These are phyloP conservation scores for Xylaria sp. DNA, from an alignment of 2,329 filamentous ascomycete species.

Conservation along the genomic window DNA sequence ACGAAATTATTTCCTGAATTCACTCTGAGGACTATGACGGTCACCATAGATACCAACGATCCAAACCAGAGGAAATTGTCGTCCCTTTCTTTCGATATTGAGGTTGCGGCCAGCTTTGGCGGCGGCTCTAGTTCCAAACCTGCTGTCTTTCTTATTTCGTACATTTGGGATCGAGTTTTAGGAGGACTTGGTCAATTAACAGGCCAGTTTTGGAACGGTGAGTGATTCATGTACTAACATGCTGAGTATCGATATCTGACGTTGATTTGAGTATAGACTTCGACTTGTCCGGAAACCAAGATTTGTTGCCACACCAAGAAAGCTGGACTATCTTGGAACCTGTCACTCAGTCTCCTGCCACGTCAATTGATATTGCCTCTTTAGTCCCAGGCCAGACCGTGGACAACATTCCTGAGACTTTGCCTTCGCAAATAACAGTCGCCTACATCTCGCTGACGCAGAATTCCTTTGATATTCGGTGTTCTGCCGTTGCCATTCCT, in stretches of 20 bases:
- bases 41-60: constrained; percentile 1
- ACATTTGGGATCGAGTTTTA: not conserved
- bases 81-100: constrained; percentile 10
- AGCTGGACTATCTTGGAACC: constrained; percentile 2
- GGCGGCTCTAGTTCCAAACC: not conserved
- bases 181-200: not conserved
- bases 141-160: constrained; percentile 9
- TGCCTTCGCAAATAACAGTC: not conserved
- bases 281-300: not conserved
- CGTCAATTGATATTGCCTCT: not conserved
- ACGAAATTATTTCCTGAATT: not conserved
- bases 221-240: not conserved
- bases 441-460: constrained; percentile 1
- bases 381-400: constrained; percentile 10
- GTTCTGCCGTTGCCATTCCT: not conserved
- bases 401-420: not conserved
- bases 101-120: constrained; percentile 9
- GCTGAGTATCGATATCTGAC: not conserved
- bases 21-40: not conserved
- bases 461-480: not conserved
- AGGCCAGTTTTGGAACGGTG: constrained; percentile 13
- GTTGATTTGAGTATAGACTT: not conserved
- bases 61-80: not conserved
- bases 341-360: not conserved
- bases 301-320: constrained; percentile 3